Percentiles rank a stretch among this genome's conserved stretches.
phyloP scores from a whole-genome alignment of 1,139 yeast species.

The Protomyces inouyei region DNA sequence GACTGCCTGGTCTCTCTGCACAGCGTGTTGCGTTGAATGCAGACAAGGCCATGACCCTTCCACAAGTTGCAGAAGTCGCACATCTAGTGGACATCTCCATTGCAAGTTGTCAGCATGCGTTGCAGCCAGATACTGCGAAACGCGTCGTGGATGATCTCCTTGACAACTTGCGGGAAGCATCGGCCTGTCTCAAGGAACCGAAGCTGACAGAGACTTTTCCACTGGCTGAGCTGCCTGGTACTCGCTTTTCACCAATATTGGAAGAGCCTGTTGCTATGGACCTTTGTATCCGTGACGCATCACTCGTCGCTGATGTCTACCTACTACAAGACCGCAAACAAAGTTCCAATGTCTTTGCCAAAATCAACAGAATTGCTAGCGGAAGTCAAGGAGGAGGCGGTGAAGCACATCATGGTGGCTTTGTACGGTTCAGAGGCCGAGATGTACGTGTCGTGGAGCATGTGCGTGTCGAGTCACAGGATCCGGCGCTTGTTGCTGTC shows the following conservation, averaged over 20 bases:
- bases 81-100: constrained; percentile 4
- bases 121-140: constrained; percentile 10
- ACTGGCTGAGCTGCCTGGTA: not conserved
- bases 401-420: constrained; percentile 2
- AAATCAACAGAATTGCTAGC: not conserved
- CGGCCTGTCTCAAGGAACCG: not conserved
- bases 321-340: constrained; percentile 6
- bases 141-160: constrained; percentile 9
- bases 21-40: constrained; percentile 2
- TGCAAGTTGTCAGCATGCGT: constrained; percentile 4
- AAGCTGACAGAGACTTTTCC: constrained; percentile 6
- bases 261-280: constrained; percentile 18
- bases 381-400: not conserved
- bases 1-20: not conserved
- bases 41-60: constrained; percentile 1
- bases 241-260: constrained; percentile 11
- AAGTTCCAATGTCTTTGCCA: not conserved
- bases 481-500: constrained; percentile 46
- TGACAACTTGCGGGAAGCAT: constrained; percentile 2
- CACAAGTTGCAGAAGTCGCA: constrained; percentile 14
- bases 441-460: constrained; percentile 44
- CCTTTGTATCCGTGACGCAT: constrained; percentile 19
- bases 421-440: constrained; percentile 10
- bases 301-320: constrained; percentile 16
- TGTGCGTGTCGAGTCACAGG: constrained; percentile 45